These are phyloP conservation scores for Phytophthora aleatoria DNA, from an alignment of 352 stramenopile species.

Conservation along the genomic window DNA sequence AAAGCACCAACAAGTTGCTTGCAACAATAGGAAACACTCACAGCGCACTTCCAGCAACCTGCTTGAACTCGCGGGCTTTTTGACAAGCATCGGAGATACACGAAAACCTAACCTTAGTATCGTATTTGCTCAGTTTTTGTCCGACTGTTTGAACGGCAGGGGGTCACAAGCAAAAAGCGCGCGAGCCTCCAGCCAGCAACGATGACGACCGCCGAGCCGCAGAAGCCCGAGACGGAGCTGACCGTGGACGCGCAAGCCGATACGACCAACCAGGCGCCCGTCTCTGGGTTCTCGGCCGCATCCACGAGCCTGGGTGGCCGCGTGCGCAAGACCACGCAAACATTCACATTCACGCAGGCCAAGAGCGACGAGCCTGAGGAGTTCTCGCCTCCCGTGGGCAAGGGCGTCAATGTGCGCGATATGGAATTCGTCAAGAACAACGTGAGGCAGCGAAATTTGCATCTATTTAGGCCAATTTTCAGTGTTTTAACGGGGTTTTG, in stretches of 20 bases:
- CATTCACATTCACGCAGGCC: conserved; percentile 59
- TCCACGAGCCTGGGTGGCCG: conserved; percentile 46
- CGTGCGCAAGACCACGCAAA: conserved; percentile 68
- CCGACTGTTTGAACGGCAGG: conserved; percentile 1
- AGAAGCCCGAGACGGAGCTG: conserved; percentile 15
- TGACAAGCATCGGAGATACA: background rate
- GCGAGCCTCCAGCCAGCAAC: conserved; percentile 10
- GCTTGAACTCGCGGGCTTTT: conserved; percentile 1
- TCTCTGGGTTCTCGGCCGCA: background rate
- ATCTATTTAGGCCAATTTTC: background rate
- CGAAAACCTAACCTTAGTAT: background rate
- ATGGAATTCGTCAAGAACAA: conserved; percentile 60
- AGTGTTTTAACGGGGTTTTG: background rate
- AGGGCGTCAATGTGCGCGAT: conserved; percentile 63
- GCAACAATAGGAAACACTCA: too few species aligned
- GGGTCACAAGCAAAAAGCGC: conserved; percentile 31
- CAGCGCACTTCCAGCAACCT: too few species aligned
- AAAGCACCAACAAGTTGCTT: background rate
- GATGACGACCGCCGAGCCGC: conserved; percentile 23
- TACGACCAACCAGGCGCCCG: background rate
- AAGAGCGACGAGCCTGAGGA: conserved; percentile 62
- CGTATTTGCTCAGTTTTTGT: conserved; percentile 3
- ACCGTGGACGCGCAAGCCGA: conserved; percentile 16
- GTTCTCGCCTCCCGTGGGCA: conserved; percentile 63
- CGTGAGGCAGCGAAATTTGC: conserved; percentile 26